Base-by-base conservation (phyloP, 2,329 filamentous ascomycete genomes). In the Ophiostoma quercus region DNA sequence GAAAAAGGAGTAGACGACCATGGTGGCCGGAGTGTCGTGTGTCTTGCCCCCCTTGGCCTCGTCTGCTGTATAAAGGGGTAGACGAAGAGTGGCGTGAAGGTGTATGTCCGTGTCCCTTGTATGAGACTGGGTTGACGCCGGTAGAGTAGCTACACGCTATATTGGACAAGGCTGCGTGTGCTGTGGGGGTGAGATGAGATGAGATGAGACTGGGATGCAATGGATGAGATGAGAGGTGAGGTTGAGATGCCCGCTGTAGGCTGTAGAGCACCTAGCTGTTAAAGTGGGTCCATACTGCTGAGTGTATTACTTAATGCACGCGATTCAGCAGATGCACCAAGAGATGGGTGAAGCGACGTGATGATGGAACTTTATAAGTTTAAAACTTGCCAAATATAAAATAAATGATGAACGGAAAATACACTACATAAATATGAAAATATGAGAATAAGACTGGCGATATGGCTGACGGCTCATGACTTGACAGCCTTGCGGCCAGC, bases 1-100 rank as follows among this genome's bases (percentile, higher is more conserved):
- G 84, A 97, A 97, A 82, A 99, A 97, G 71, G 93, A 94, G 82
- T 96, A 98, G 80, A 98, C 91, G 72, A 91, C 89, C 95, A 99
- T 98, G 77, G 75, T 83, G 19, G 70, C 68, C 29, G 51, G 57
- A 11, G 43, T 47, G 43, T 63, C 70, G 62, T 68, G 57, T 62
- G 54, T 68, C 34, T 34, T 62, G 29, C n/a, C 66, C 66, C 66
- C 25, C 19, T 14, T 63, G 9, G 16, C 34, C 62, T 60, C 19
- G 25, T 34, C 34, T 34, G 34, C 34, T 32, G 11, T 37, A 60
- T 8, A 41, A 12, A n/a, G 43, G n/a, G 51, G 22, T 62, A 62
- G 57, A 32, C 16, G 22, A 25, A 25, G 22, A n/a, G 43, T 47
- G 19, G 43, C 11, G 39, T 41, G 39, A 4, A 41, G 9, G 12